These are phyloP conservation scores for Boletus sp. DNA, from an alignment of 1,284 basidiomycete genomes.

Conservation along the genomic window DNA sequence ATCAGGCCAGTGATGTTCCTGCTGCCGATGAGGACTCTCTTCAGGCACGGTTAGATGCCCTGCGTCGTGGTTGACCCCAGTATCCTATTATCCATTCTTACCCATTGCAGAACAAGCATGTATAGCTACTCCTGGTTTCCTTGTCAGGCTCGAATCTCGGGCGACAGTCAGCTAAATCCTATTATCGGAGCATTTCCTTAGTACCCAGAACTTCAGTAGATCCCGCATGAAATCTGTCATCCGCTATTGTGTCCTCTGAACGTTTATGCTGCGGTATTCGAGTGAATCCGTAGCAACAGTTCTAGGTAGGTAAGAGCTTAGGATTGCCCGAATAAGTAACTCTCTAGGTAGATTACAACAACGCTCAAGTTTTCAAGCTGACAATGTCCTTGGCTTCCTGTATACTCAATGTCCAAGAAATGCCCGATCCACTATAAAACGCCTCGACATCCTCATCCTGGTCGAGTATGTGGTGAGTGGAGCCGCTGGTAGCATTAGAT, in stretches of 20 bases:
- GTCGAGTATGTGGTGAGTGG: conserved; percentile 12
- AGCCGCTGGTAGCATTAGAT: not conserved
- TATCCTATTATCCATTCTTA: conserved; percentile 6
- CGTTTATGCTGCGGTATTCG: not conserved
- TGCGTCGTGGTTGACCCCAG: conserved; percentile 59
- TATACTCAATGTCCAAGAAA: conserved; percentile 82
- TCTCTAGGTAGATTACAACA: not conserved
- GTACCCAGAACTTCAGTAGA: not conserved
- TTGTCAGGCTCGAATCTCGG: not conserved
- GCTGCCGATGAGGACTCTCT: conserved; percentile 85
- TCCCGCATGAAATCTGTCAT: not conserved
- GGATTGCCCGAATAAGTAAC: no score
- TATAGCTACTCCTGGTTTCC: conserved; percentile 7
- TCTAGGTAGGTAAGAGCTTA: no score
- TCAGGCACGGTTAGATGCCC: conserved; percentile 84
- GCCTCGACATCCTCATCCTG: conserved; percentile 92
- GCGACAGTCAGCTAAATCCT: not conserved
- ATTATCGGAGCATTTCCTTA: not conserved
- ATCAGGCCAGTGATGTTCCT: conserved; percentile 44
- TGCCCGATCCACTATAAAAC: conserved; percentile 91
- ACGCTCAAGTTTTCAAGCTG: conserved; percentile 56
- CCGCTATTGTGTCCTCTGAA: not conserved
- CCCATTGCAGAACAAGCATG: conserved; percentile 10
- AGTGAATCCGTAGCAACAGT: no score
- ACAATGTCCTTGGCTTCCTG: conserved; percentile 78